Evolutionary conservation across 2,329 filamentous ascomycete genomes (phyloP), one percentile per base, ranked within the genome.

Genomic region (Coleophoma eucalyptorum): DNA sequence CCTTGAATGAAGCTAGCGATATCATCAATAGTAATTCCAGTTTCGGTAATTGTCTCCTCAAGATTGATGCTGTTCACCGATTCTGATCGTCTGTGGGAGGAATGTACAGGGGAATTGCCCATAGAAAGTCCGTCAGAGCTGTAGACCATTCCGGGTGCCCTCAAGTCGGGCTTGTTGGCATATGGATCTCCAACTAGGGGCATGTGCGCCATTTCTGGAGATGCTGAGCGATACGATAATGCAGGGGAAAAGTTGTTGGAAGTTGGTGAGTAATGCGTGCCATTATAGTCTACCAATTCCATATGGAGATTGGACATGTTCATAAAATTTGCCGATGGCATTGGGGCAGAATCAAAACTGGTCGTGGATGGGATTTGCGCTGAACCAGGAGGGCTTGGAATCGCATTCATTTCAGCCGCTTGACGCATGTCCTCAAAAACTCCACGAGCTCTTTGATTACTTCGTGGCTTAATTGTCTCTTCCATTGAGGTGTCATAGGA

Each of bases 21-120:
- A 58, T 97, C 90, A 59, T 97, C 92, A 41, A 87, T 74, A 1
- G 88, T 92, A 50, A 97, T 86, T 21, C 93, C 93, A 1, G 93
- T 97, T 57, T 91, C 85, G 50, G 79, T 84, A 64, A 81, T 81
- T 21, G 80, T 79, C 62, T 84, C 80, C 55, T 85, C 83, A 35
- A 85, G 80, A 62, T 84, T 83, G 68, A 84, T 80, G 62, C 75
- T 77, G 11, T 51, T 80, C 20, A 81, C 64, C 1, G 82, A 86
- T 57, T 84, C 80, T 32, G 79, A 82, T 45, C 81, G 75, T 21
- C 79, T 74, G 56, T 83, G 80, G 2, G 71, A 56, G 31, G 37
- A 31, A 32, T 51, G 41, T 46, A 54, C 44, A 48, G 58, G 47
- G 35, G 59, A 56, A 46, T 51, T 49, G 33, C 55, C 21, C 49